phyloP scores from a whole-genome alignment of 257 asterid genomes.

The Cynanchum wilfordii region DNA sequence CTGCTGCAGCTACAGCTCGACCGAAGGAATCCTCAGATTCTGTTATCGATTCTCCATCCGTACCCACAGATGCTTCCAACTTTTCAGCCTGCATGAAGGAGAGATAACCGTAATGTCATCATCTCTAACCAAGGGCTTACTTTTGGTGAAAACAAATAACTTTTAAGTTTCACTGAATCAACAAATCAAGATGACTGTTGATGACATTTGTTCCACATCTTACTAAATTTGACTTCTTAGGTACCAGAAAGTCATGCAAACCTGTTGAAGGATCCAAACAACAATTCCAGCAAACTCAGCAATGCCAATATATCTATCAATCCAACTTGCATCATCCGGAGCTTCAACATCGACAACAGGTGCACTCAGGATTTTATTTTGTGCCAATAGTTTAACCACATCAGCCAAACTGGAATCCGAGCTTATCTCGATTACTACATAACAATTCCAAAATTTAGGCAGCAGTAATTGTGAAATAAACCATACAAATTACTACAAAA shows the following conservation, averaged over 20 bases:
- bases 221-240: not conserved
- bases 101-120: not conserved
- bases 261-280: slow-evolving; percentile 97
- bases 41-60: slow-evolving; percentile 2
- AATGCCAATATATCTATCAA: slow-evolving; percentile 86
- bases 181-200: not conserved
- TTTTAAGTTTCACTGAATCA: not conserved
- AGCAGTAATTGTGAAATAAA: not conserved
- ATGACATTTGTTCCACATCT: not conserved
- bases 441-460: not conserved
- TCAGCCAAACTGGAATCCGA: slow-evolving; percentile 83
- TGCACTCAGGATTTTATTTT: slow-evolving; percentile 69
- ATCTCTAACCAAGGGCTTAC: not conserved
- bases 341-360: slow-evolving; percentile 89
- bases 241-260: slow-evolving; percentile 15
- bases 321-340: slow-evolving; percentile 96
- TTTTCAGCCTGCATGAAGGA: slow-evolving; percentile 64
- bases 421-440: slow-evolving; percentile 70
- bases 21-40: slow-evolving; percentile 36
- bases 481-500: not conserved
- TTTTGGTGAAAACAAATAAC: not conserved
- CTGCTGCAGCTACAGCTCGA: slow-evolving; percentile 83
- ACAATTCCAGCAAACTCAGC: slow-evolving; percentile 98
- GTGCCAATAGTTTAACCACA: slow-evolving; percentile 74
- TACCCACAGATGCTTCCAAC: slow-evolving; percentile 43